Evolutionary conservation across 2,329 filamentous ascomycete species (phyloP).

Genomic region (Phialemoniopsis sp.): DNA sequence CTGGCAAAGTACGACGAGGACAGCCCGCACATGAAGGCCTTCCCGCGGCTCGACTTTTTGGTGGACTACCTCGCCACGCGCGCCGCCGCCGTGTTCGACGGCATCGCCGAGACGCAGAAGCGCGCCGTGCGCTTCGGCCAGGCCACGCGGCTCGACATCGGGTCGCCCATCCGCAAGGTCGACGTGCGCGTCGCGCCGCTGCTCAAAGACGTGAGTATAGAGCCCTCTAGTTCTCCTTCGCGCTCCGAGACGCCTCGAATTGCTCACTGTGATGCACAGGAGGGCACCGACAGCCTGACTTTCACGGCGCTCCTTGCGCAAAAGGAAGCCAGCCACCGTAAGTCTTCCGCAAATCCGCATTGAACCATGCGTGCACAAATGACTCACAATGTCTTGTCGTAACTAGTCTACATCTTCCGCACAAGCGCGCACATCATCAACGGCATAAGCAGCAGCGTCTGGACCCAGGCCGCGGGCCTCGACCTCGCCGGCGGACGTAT

Average conservation of each 20-base stretch:
- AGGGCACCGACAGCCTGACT: constrained; percentile 24
- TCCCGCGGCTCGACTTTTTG: constrained; percentile 62
- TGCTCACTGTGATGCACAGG: no score
- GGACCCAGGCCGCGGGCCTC: constrained; percentile 33
- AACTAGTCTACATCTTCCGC: constrained; percentile 53
- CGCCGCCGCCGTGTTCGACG: constrained; percentile 58
- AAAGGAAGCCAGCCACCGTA: constrained; percentile 30
- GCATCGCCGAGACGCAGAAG: constrained; percentile 66
- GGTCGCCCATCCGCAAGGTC: constrained; percentile 39
- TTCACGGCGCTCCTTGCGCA: constrained; percentile 21
- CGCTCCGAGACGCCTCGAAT: no score
- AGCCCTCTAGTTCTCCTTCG: no score
- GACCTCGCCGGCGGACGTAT: constrained; percentile 38
- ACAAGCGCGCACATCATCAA: constrained; percentile 48
- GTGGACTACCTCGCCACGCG: constrained; percentile 53
- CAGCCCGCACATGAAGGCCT: constrained; percentile 40
- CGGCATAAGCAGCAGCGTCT: constrained; percentile 48
- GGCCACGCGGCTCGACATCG: constrained; percentile 39
- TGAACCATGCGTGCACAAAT: no score
- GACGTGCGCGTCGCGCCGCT: constrained; percentile 54
- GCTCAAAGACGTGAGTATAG: constrained; percentile 26
- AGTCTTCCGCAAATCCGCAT: neutral
- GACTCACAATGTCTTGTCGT: neutral
- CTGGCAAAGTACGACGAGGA: constrained; percentile 40
- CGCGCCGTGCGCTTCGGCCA: constrained; percentile 65